Conservation (phyloP, 371 early-diverging fungal species). For the Gilbertella persicaria region DNA sequence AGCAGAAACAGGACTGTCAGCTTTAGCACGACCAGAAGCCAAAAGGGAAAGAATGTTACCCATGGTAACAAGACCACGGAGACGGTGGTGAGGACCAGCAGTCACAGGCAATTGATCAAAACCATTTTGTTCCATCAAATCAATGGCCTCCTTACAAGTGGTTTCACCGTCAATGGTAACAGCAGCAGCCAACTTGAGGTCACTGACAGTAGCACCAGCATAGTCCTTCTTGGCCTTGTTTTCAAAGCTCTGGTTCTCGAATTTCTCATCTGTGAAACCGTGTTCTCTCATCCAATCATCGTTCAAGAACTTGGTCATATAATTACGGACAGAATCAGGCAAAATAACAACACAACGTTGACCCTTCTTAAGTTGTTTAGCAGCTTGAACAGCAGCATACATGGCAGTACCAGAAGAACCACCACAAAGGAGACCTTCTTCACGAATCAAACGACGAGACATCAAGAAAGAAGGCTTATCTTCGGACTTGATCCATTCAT, state of each 20-base stretch:
- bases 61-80: conserved; percentile 86
- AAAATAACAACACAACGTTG: conserved; percentile 84
- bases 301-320: conserved; percentile 95
- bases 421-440: conserved; percentile 93
- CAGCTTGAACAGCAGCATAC: conserved; percentile 73
- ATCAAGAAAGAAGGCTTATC: conserved; percentile 94
- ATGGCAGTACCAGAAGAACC: conserved; percentile 96
- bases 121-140: conserved; percentile 82
- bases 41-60: conserved; percentile 83
- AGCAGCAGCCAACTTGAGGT: conserved; percentile 79
- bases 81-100: conserved; percentile 52
- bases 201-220: conserved; percentile 80
- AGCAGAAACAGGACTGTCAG: conserved; percentile 68
- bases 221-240: conserved; percentile 77
- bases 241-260: conserved; percentile 45
- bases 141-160: conserved; percentile 78
- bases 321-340: conserved; percentile 96
- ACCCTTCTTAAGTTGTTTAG: conserved; percentile 81
- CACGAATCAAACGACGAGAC: conserved; percentile 93
- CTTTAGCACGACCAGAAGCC: conserved; percentile 67
- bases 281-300: conserved; percentile 94
- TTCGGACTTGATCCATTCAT: conserved; percentile 92
- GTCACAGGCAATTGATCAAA: conserved; percentile 97
- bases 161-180: conserved; percentile 74
- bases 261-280: conserved; percentile 67